Evolutionary conservation across 2,329 filamentous ascomycete species (phyloP).

Genomic region (Diaporthe vaccinii): DNA sequence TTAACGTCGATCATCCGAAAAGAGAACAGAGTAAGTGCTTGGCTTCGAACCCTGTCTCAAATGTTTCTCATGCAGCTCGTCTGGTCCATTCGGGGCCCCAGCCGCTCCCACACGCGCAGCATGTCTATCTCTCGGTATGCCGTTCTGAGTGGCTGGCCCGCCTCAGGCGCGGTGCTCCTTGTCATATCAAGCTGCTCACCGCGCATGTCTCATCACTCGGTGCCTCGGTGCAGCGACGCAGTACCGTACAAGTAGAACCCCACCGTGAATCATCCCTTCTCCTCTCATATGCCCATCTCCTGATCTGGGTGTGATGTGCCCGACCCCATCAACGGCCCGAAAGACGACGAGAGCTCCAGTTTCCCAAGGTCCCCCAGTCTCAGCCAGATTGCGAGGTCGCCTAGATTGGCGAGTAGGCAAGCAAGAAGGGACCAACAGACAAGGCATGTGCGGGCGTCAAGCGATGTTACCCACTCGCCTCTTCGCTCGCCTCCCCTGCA

Average conservation of each 20-base stretch:
- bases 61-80: slow-evolving; percentile 29
- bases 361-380: slow-evolving; percentile 19
- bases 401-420: slow-evolving; percentile 38
- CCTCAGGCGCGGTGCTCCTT: background rate
- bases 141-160: slow-evolving; percentile 8
- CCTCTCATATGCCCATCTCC: slow-evolving; percentile 28
- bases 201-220: slow-evolving; percentile 14
- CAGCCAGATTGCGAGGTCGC: slow-evolving; percentile 36
- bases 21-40: slow-evolving; percentile 25
- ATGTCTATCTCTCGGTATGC: background rate
- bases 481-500: slow-evolving; percentile 23
- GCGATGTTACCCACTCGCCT: slow-evolving; percentile 36
- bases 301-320: background rate
- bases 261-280: slow-evolving; percentile 20
- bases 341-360: slow-evolving; percentile 1
- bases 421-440: slow-evolving; percentile 8
- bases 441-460: slow-evolving; percentile 19
- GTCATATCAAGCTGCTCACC: background rate
- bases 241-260: slow-evolving; percentile 4
- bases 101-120: slow-evolving; percentile 30
- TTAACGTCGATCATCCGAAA: slow-evolving; percentile 33
- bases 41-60: slow-evolving; percentile 32
- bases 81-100: slow-evolving; percentile 25
- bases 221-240: background rate
- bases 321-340: slow-evolving; percentile 28